Conservation (phyloP, 2,329 filamentous ascomycete species). For the Thelonectria discophora region DNA sequence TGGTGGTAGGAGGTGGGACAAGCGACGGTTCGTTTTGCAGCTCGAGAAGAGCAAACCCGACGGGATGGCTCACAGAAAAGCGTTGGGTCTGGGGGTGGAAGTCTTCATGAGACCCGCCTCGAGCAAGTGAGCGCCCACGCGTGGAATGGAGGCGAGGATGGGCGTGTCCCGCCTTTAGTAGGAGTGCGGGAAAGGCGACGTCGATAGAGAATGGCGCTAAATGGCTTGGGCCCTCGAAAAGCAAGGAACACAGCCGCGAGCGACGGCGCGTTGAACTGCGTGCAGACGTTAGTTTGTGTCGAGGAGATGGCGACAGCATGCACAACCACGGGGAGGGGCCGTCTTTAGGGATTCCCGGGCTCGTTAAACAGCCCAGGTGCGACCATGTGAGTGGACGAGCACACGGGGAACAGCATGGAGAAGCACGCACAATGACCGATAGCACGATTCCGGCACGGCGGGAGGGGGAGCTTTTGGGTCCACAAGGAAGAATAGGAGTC, state of each 20-base stretch:
- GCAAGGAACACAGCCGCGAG: background rate
- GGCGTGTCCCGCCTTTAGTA: conserved; percentile 32
- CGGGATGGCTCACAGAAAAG: conserved; percentile 14
- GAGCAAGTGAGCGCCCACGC: conserved; percentile 31
- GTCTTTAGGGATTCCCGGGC: background rate
- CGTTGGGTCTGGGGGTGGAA: conserved; percentile 8
- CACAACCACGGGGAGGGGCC: conserved; percentile 5
- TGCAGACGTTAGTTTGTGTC: conserved; percentile 7
- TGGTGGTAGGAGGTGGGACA: conserved; percentile 6
- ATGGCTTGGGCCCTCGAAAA: conserved; percentile 2
- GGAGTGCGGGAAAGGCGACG: conserved; percentile 18
- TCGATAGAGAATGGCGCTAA: conserved; percentile 23
- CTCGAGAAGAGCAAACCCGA: background rate
- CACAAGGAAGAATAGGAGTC: conserved; percentile 29
- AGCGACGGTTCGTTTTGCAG: background rate
- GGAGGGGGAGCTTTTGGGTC: conserved; percentile 16
- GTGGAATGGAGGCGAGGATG: conserved; percentile 16
- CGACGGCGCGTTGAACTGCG: conserved; percentile 5
- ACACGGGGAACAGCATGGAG: conserved; percentile 2
- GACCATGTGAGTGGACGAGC: conserved; percentile 10
- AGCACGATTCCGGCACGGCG: conserved; percentile 25
- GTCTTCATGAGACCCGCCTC: conserved; percentile 29
- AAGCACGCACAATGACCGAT: conserved; percentile 9
- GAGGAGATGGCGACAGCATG: conserved; percentile 13
- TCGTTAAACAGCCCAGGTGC: conserved; percentile 11